Base-by-base conservation (phyloP, 805 yeast genomes). In the Metschnikowia santaceciliae region DNA sequence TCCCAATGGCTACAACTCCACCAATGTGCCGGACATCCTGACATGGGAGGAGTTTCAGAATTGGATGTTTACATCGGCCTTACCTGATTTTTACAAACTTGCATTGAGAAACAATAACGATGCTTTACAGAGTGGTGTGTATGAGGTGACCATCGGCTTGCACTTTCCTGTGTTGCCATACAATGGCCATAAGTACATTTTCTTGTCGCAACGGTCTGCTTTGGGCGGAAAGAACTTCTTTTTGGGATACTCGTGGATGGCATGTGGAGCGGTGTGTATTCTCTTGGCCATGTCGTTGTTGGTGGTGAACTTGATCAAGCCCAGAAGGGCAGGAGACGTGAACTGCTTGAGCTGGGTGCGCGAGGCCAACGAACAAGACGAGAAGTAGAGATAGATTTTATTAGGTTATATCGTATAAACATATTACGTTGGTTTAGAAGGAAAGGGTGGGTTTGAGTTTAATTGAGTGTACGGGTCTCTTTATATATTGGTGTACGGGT, bases 131-230 rank as follows among this genome's bases (percentile, higher is more conserved):
- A 71, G 73, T 4, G 94, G 94, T 37, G 74, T 74, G 11, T 88
- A 87, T 61, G 82, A 85, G 65, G 70, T 84, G 19, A 69, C 77
- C 37, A 76, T 85, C 37, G 94, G 90, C 0, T 71, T 87, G 54
- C 90, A 88, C 59, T 88, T 87, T 82, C 95, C 95, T 4, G 92
- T 87, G 2, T 70, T 74, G 22, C 82, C 80, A 34, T 88, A 76
- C 64, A 70, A 82, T 6, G 92, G 92, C 49, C 78, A 79, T 50
- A 88, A 88, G 65, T 81, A 77, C 50, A 66, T 88, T 23, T 87
- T 80, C 60, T 57, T 88, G 26, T 79, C 88, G 3, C 89, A 89
- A 39, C 77, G 88, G 54, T 82, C 89, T 2, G 83, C 79, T 4
- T 77, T 84, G 55, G 95, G 95, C 14, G 92, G 94, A 22, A 84